phyloP scores from a whole-genome alignment of 257 asterid species.

The Solanum bukasovii region DNA sequence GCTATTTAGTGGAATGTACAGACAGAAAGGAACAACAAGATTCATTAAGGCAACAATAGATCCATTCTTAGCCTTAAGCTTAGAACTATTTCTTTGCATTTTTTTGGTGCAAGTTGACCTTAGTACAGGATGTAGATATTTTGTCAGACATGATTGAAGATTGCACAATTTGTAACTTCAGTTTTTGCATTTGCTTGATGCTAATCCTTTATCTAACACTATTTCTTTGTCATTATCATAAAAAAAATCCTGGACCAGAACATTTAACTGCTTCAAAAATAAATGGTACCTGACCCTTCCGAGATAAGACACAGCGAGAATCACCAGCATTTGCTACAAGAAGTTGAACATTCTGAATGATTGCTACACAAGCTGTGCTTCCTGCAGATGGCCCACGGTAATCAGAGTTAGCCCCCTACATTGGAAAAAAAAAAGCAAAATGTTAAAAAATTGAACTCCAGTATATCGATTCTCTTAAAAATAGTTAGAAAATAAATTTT shows the following conservation, averaged over 20 bases:
- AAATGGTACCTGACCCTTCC: slow-evolving; percentile 60
- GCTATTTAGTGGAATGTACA: neutral
- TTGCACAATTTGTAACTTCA: neutral
- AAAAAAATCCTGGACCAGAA: neutral
- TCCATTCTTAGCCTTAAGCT: neutral
- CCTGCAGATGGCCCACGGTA: slow-evolving; percentile 76
- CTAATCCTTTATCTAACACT: neutral
- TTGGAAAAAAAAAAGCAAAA: neutral
- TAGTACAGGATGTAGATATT: neutral
- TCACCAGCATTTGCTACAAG: slow-evolving; percentile 95
- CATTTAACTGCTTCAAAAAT: neutral
- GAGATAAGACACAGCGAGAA: slow-evolving; percentile 82
- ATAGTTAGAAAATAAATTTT: neutral
- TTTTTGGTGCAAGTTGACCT: neutral
- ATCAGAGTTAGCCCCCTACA: slow-evolving; percentile 46
- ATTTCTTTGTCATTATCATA: neutral
- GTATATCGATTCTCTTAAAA: neutral
- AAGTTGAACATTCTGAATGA: slow-evolving; percentile 42
- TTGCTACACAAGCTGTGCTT: slow-evolving; percentile 83
- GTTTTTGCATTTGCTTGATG: neutral
- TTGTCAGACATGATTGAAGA: neutral
- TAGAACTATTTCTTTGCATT: neutral
- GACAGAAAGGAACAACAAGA: neutral
- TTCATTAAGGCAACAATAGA: neutral
- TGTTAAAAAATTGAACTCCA: neutral